phyloP scores from a whole-genome alignment of 163 green algal species.

The Chlamydomonas reinhardtii region DNA sequence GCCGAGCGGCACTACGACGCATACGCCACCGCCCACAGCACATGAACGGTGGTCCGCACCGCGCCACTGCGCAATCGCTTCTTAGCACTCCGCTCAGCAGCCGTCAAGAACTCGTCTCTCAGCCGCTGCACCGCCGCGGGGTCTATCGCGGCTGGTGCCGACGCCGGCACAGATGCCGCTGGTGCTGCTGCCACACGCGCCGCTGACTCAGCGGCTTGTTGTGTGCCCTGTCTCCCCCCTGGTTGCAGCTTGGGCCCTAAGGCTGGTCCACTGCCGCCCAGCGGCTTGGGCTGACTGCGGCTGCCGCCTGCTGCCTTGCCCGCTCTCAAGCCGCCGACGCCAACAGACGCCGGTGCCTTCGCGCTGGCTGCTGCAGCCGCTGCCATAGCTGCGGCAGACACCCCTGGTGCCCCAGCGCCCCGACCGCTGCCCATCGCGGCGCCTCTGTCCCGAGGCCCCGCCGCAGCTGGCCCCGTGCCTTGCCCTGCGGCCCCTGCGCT shows the following conservation, averaged over 20 bases:
- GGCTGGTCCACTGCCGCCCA: no score
- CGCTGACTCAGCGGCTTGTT: no score
- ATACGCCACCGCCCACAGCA: constrained; percentile 1
- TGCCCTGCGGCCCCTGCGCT: neutral
- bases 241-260: no score
- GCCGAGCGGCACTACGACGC: neutral
- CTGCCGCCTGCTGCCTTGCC: neutral
- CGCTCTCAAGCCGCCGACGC: no score
- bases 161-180: neutral
- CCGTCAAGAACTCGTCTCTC: neutral
- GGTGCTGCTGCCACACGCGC: no score
- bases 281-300: neutral
- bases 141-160: neutral
- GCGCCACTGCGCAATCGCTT: neutral
- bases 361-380: no score
- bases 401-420: neutral
- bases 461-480: no score
- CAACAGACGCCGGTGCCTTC: neutral
- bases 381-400: neutral
- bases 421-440: neutral
- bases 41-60: neutral
- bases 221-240: neutral
- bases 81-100: neutral
- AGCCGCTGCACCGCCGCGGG: neutral
- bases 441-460: no score